Evolutionary conservation across 2,329 filamentous ascomycete species (phyloP).

Genomic region (Monosporascus sp.): DNA sequence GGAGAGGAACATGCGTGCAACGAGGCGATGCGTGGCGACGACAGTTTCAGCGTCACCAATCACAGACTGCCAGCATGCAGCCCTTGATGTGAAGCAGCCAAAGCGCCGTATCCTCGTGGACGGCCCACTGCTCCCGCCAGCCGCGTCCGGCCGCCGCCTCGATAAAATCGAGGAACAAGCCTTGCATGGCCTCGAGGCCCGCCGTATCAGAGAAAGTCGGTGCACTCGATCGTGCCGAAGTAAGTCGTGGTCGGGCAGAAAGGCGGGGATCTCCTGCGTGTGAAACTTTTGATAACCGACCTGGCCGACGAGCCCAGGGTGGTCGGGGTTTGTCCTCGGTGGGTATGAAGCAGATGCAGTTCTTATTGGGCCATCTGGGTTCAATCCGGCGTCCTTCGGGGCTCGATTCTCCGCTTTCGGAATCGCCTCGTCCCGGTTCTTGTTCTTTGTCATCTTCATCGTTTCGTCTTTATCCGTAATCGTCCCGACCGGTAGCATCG

Average conservation of each 20-base stretch:
- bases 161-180: slow-evolving; percentile 34
- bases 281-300: slow-evolving; percentile 25
- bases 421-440: not conserved
- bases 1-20: slow-evolving; percentile 32
- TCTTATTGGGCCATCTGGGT: slow-evolving; percentile 16
- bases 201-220: slow-evolving; percentile 36
- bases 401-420: not conserved
- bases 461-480: slow-evolving; percentile 2
- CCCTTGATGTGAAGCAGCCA: slow-evolving; percentile 20
- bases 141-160: slow-evolving; percentile 25
- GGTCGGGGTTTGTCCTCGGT: slow-evolving; percentile 24
- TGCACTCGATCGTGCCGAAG: slow-evolving; percentile 38
- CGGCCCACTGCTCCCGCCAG: slow-evolving; percentile 34
- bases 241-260: slow-evolving; percentile 29
- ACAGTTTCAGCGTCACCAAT: slow-evolving; percentile 24
- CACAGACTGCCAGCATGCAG: slow-evolving; percentile 15
- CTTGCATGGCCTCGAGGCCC: slow-evolving; percentile 37
- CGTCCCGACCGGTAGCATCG: not conserved
- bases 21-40: slow-evolving; percentile 12
- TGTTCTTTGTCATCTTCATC: slow-evolving; percentile 2
- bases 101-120: slow-evolving; percentile 33
- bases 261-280: slow-evolving; percentile 12
- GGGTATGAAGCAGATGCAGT: slow-evolving; percentile 28
- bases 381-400: slow-evolving; percentile 4
- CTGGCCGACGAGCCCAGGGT: slow-evolving; percentile 26